Evolutionary conservation across 441 rosid genomes (phyloP), one percentile per base, ranked within the genome.

Genomic region (Adansonia madagascariensis): DNA sequence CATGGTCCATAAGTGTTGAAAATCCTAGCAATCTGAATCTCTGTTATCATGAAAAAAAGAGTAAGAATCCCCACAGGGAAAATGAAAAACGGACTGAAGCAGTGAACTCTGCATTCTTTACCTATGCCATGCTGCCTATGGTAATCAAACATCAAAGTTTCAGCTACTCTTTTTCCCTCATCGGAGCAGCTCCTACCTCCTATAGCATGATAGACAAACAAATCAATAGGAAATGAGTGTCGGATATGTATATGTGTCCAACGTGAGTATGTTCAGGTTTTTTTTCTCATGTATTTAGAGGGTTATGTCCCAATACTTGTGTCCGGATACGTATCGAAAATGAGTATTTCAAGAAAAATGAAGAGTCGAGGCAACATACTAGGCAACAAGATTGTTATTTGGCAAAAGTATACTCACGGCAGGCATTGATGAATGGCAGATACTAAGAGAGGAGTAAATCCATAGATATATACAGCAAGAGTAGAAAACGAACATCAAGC

Each of bases 61-160:
- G 18, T 17, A 75, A 53, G 0, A 6, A 39, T 27, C 22, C 15
- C 8, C 2, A 22, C 60, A 63, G 8, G 9, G 17, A 20, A 17
- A n/a, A 70, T 64, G 14, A 24, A 71, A 35, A 65, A 31, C 18
- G 65, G 0, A 11, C 0, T 2, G 15, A 60, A 75, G 35, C 55
- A 35, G 6, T 5, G 1, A 27, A 41, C 64, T 8, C 14, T 47
- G 35, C 3, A 59, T 17, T 10, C 10, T 35, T 82, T 67, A 91
- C 95, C 95, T 65, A 91, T 87, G 68, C 95, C 95, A 53, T 90
- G 92, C 79, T 91, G 95, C 77, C 94, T 87, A 70, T 88, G 93
- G 84, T 91, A 91, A 78, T 91, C 93, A 89, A 91, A 88, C 95
- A 90, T 91, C 84, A 91, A 69, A 41, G 95, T 91, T 79, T 91